These are phyloP conservation scores for Naganishia onofrii DNA, from an alignment of 768 basidiomycete genomes.

Conservation along the genomic window DNA sequence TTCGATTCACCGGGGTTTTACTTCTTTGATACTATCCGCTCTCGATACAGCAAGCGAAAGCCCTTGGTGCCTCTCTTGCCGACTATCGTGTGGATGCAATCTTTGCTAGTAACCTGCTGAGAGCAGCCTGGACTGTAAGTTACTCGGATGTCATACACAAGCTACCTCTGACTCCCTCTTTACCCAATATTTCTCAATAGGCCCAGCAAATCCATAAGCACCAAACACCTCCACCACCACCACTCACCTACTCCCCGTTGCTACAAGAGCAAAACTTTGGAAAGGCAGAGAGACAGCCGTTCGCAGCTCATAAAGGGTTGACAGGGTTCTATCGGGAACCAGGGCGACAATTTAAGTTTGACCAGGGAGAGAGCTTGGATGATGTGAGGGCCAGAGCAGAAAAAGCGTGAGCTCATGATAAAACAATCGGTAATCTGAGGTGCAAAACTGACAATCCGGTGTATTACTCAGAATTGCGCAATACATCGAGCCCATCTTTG, in stretches of 20 bases:
- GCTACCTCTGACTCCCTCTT: conserved; percentile 6
- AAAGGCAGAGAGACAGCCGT: conserved; percentile 46
- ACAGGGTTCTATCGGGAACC: conserved; percentile 39
- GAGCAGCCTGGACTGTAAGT: conserved; percentile 54
- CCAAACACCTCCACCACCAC: conserved; percentile 44
- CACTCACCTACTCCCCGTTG: conserved; percentile 45
- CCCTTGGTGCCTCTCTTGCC: conserved; percentile 43
- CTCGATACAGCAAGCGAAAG: conserved; percentile 51
- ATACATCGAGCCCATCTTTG: conserved; percentile 52
- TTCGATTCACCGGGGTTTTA: not conserved
- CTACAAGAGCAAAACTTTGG: conserved; percentile 56
- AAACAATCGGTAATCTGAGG: not conserved
- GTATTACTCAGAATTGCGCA: conserved; percentile 41
- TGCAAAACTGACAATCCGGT: not conserved
- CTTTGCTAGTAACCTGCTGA: conserved; percentile 52
- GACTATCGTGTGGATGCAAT: conserved; percentile 46
- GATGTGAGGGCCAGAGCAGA: conserved; percentile 53
- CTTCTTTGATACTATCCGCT: not conserved
- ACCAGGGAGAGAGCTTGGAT: conserved; percentile 52
- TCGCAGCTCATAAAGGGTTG: conserved; percentile 26
- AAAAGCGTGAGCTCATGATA: conserved; percentile 41
- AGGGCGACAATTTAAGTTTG: conserved; percentile 50
- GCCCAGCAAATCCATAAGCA: conserved; percentile 47
- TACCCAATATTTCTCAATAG: conserved; percentile 29
- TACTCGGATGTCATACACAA: too few species aligned